Evolutionary conservation across 83 land plant species (phyloP).

Genomic region (Thuja plicata): DNA sequence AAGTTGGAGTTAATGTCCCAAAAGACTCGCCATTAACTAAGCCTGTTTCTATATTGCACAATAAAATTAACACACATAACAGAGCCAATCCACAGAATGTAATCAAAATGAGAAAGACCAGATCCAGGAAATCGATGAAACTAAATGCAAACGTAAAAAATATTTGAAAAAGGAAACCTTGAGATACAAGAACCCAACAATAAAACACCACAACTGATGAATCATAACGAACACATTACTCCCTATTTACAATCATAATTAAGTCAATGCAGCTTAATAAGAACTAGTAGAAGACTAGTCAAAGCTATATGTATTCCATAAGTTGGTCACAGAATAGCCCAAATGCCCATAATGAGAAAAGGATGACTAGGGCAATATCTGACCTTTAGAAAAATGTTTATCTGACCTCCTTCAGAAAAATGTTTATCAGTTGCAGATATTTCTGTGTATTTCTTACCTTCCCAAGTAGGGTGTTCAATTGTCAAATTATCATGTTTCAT

Average conservation of each 20-base stretch:
- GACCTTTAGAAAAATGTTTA: background rate
- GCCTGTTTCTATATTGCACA: background rate
- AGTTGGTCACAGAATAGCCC: background rate
- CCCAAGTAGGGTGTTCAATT: background rate
- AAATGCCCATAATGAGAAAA: background rate
- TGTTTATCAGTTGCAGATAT: too few relatives aligned
- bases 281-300: background rate
- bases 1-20: too few relatives aligned
- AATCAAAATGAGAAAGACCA: background rate
- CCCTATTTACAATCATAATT: too few relatives aligned
- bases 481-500: background rate
- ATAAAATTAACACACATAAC: background rate
- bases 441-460: too few relatives aligned
- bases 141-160: background rate
- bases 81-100: background rate
- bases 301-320: background rate
- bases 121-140: background rate
- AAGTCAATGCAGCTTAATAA: background rate
- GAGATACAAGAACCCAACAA: background rate
- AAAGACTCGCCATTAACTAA: background rate
- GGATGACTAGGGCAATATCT: background rate
- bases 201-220: background rate
- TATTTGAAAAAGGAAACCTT: background rate
- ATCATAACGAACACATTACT: background rate
- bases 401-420: background rate